These are phyloP conservation scores for Kazachstania sp. DNA, from an alignment of 1,139 yeast species.

Conservation along the genomic window DNA sequence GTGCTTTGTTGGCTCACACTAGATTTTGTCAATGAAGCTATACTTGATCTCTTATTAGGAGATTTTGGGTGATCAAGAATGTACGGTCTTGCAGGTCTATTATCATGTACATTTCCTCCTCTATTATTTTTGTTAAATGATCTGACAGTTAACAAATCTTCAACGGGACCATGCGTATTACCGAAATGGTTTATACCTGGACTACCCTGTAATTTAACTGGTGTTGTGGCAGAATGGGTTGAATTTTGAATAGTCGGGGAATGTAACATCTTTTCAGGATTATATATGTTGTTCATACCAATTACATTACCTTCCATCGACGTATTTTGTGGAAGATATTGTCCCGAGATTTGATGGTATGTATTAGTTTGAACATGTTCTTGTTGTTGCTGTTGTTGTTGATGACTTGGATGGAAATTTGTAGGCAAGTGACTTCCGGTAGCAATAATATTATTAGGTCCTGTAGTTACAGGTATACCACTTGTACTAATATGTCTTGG, in stretches of 20 bases:
- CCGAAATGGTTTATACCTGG: background rate
- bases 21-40: constrained; percentile 15
- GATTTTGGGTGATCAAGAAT: constrained; percentile 19
- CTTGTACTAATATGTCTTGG: constrained; percentile 30
- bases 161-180: constrained; percentile 4
- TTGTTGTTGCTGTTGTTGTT: background rate
- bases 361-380: background rate
- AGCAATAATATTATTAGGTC: background rate
- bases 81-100: constrained; percentile 22
- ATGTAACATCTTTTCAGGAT: constrained; percentile 8
- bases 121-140: constrained; percentile 13
- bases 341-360: constrained; percentile 1
- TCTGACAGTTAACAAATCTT: constrained; percentile 20
- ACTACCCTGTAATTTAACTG: background rate
- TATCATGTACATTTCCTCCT: constrained; percentile 13
- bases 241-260: background rate
- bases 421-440: background rate
- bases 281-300: constrained; percentile 5
- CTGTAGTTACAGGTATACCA: constrained; percentile 16
- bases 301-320: constrained; percentile 5
- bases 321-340: constrained; percentile 5
- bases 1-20: background rate
- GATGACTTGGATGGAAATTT: background rate
- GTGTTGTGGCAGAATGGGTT: background rate
- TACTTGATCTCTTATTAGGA: constrained; percentile 24